Conservation (phyloP, 176 grass and related monocot species). For the Ensete glaucum region DNA sequence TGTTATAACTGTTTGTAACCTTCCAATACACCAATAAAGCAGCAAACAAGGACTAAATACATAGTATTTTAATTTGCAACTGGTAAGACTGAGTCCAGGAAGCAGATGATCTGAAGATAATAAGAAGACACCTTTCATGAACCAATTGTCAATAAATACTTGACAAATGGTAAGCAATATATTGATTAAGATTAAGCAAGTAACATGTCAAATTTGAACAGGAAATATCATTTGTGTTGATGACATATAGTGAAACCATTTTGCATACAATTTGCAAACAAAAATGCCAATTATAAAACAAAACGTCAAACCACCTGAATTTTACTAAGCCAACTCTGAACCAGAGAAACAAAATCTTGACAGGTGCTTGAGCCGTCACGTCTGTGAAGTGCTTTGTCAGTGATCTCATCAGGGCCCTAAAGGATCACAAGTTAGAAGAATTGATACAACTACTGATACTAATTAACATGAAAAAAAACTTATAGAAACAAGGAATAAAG, state of each 20-base stretch:
- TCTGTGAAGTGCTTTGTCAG: constrained; percentile 43
- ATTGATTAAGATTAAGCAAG: too few relatives aligned
- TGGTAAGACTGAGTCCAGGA: too few relatives aligned
- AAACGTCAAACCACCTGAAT: constrained; percentile 45
- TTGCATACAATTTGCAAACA: neutral
- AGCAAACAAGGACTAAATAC: too few relatives aligned
- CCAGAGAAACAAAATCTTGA: constrained; percentile 62
- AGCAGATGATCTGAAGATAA: neutral
- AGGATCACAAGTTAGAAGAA: neutral
- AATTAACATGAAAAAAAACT: neutral
- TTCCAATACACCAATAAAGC: too few relatives aligned
- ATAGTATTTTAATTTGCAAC: too few relatives aligned
- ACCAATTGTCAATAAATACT: too few relatives aligned
- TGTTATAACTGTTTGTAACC: too few relatives aligned
- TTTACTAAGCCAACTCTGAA: constrained; percentile 59
- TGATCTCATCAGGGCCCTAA: constrained; percentile 55
- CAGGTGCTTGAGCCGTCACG: constrained; percentile 61
- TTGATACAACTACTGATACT: neutral
- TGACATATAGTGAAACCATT: neutral
- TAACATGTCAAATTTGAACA: too few relatives aligned
- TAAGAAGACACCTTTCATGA: neutral
- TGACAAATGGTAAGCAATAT: too few relatives aligned
- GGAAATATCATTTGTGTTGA: too few relatives aligned
- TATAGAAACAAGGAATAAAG: neutral
- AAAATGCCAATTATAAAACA: neutral